Percentiles rank a stretch among this genome's conserved stretches.
phyloP scores from a whole-genome alignment of 163 green algal species.

The Scenedesmus sp. region DNA sequence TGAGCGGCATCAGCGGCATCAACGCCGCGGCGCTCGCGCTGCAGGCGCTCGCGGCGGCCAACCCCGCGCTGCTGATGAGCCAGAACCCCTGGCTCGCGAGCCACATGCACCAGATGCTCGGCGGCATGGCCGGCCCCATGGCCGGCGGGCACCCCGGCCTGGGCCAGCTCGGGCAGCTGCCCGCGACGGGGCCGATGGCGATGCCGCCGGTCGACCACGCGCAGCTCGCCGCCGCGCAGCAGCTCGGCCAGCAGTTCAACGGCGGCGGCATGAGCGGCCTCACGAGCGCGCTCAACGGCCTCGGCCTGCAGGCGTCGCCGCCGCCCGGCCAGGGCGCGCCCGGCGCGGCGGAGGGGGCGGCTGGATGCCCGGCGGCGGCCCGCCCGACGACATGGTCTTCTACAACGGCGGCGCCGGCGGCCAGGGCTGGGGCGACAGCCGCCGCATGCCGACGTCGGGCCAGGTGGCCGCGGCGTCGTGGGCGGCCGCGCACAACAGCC shows the following conservation, averaged over 20 bases:
- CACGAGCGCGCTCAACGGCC: slow-evolving; percentile 23
- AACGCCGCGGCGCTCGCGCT: slow-evolving; percentile 40
- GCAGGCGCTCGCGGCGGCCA: slow-evolving; percentile 38
- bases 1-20: slow-evolving; percentile 27
- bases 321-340: background rate
- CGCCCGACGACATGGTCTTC: slow-evolving; percentile 47
- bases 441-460: background rate
- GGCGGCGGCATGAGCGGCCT: slow-evolving; percentile 29
- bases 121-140: background rate
- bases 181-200: slow-evolving; percentile 2
- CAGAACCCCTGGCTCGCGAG: slow-evolving; percentile 39
- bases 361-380: slow-evolving; percentile 27
- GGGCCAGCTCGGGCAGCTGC: slow-evolving; percentile 25
- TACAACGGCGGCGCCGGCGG: slow-evolving; percentile 19
- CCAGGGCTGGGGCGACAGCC: slow-evolving; percentile 25
- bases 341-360: slow-evolving; percentile 6
- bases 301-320: slow-evolving; percentile 15
- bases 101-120: slow-evolving; percentile 34
- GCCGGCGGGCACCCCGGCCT: background rate
- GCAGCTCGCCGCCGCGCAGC: slow-evolving; percentile 36
- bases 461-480: background rate
- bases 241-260: slow-evolving; percentile 39
- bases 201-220: slow-evolving; percentile 28
- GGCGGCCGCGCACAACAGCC: background rate
- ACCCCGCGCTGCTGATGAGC: slow-evolving; percentile 39